These are phyloP conservation scores for Talaromyces piceae DNA, from an alignment of 2,329 filamentous ascomycete species.

Conservation along the genomic window DNA sequence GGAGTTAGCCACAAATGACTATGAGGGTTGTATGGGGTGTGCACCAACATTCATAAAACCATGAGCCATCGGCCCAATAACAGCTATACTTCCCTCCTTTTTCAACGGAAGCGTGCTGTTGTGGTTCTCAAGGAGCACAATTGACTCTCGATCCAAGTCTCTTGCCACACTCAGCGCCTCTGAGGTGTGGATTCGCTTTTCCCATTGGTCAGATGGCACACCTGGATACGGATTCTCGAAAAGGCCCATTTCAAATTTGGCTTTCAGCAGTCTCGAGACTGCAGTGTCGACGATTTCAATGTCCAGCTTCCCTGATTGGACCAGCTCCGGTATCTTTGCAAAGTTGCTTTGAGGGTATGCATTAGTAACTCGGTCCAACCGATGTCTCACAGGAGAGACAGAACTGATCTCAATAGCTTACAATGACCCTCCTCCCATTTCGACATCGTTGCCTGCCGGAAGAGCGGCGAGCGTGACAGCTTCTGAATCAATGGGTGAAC, in stretches of 20 bases:
- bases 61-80: conserved; percentile 69
- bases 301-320: conserved; percentile 54
- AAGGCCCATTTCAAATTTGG: conserved; percentile 63
- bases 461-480: conserved; percentile 58
- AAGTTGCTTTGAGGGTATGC: conserved; percentile 44
- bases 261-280: conserved; percentile 56
- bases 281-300: conserved; percentile 56
- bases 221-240: conserved; percentile 63
- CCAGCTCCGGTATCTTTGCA: conserved; percentile 57
- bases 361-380: background rate
- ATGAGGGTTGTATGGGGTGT: background rate
- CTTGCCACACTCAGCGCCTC: conserved; percentile 53
- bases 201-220: conserved; percentile 48
- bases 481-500: conserved; percentile 55
- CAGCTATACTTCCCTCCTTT: conserved; percentile 61
- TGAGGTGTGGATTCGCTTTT: conserved; percentile 54
- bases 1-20: conserved; percentile 9
- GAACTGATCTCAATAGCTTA: too few species aligned
- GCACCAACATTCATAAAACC: conserved; percentile 58
- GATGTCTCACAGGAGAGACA: background rate
- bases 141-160: conserved; percentile 57
- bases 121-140: conserved; percentile 55
- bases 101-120: conserved; percentile 47
- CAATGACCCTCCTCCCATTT: conserved; percentile 70
- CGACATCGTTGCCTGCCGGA: conserved; percentile 62